These are phyloP conservation scores for Hibiscus syriacus DNA, from an alignment of 345 rosid genomes.

Conservation along the genomic window DNA sequence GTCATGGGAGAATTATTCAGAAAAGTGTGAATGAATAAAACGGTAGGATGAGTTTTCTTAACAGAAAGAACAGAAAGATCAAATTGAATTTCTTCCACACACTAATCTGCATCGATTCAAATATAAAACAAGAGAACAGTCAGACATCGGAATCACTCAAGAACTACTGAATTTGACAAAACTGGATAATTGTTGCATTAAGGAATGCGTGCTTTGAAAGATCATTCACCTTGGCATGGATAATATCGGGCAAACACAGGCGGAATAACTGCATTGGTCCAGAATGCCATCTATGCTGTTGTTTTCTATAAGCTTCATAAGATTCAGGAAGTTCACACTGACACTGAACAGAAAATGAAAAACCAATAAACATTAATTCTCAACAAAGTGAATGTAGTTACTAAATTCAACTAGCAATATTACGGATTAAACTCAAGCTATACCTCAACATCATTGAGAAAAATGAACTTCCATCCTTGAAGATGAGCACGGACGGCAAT, in stretches of 20 bases:
- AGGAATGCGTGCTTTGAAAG: not conserved
- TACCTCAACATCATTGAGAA: too few relatives aligned
- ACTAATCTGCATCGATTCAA: slow-evolving; percentile 56
- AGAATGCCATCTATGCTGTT: slow-evolving; percentile 95
- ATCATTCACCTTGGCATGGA: slow-evolving; percentile 56
- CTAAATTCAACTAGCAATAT: too few relatives aligned
- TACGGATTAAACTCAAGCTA: too few relatives aligned
- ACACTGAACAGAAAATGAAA: slow-evolving; percentile 49
- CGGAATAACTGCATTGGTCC: slow-evolving; percentile 97
- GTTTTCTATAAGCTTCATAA: slow-evolving; percentile 88
- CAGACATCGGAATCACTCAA: not conserved
- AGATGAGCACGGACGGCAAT: too few relatives aligned
- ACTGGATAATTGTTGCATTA: not conserved
- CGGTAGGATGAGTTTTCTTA: slow-evolving; percentile 78
- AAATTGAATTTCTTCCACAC: slow-evolving; percentile 74
- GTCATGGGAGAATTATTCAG: slow-evolving; percentile 92
- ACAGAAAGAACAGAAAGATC: slow-evolving; percentile 86
- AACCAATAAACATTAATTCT: too few relatives aligned
- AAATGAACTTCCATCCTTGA: too few relatives aligned
- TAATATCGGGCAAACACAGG: slow-evolving; percentile 68
- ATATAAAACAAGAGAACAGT: not conserved
- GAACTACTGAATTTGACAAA: not conserved
- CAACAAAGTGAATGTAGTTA: too few relatives aligned
- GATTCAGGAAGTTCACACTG: slow-evolving; percentile 92
- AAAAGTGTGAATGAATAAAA: slow-evolving; percentile 94